phyloP scores from a whole-genome alignment of 2,329 filamentous ascomycete species.

The Trichoderma semiorbis region DNA sequence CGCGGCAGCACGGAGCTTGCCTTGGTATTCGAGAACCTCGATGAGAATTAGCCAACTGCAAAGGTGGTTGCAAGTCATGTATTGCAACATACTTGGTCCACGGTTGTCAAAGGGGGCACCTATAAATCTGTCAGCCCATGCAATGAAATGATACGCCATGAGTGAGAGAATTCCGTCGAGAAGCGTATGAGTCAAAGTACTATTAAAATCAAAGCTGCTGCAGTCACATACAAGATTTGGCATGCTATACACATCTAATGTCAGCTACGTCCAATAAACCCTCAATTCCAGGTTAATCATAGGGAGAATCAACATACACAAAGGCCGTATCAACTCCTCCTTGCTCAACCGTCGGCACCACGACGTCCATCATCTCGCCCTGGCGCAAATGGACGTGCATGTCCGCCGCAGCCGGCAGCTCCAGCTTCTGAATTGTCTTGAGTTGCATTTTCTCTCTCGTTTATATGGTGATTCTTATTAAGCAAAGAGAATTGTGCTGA shows the following conservation, averaged over 20 bases:
- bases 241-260: constrained; percentile 35
- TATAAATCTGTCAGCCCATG: constrained; percentile 6
- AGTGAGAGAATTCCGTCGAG: background rate
- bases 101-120: constrained; percentile 57
- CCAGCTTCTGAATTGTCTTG: constrained; percentile 36
- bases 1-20: constrained; percentile 56
- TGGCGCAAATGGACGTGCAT: constrained; percentile 71
- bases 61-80: background rate
- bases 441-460: constrained; percentile 31
- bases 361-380: constrained; percentile 59
- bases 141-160: background rate
- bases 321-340: constrained; percentile 65
- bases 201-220: background rate
- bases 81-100: constrained; percentile 34
- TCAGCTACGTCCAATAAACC: constrained; percentile 24
- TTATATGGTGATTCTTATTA: background rate
- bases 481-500: background rate
- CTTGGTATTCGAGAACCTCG: constrained; percentile 64
- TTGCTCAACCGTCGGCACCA: constrained; percentile 48
- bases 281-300: background rate
- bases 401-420: constrained; percentile 63
- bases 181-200: background rate
- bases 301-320: constrained; percentile 36
- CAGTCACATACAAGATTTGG: constrained; percentile 53
- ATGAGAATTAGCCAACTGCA: background rate